Evolutionary conservation across 2,329 filamentous ascomycete species (phyloP).

Genomic region (Fusarium dimerum): DNA sequence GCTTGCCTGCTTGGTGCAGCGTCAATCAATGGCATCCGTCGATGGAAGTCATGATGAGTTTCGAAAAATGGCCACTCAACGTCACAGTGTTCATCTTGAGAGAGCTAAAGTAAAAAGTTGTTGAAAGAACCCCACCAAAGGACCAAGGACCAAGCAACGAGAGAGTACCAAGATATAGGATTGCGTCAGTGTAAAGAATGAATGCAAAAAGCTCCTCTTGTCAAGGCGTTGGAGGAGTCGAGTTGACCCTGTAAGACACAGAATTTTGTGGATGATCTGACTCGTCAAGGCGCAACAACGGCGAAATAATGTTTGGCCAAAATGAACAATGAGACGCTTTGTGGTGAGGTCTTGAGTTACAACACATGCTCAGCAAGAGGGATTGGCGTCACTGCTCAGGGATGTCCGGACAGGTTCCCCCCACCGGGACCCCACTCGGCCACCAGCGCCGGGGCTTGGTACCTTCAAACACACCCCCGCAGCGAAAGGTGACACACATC

Average conservation of each 20-base stretch:
- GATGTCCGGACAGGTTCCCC: slow-evolving; percentile 8
- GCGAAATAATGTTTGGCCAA: background rate
- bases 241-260: background rate
- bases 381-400: slow-evolving; percentile 21
- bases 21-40: too few species aligned
- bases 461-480: slow-evolving; percentile 21
- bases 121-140: slow-evolving; percentile 11
- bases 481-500: slow-evolving; percentile 12
- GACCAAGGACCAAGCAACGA: background rate
- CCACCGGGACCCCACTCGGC: slow-evolving; percentile 28
- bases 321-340: too few species aligned
- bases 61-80: slow-evolving; percentile 20
- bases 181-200: background rate
- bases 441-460: slow-evolving; percentile 21
- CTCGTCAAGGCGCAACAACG: background rate
- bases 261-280: background rate
- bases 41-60: too few species aligned
- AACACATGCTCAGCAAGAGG: slow-evolving; percentile 12
- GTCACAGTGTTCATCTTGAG: slow-evolving; percentile 13
- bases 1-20: too few species aligned
- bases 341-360: too few species aligned
- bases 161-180: background rate
- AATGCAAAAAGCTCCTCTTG: background rate
- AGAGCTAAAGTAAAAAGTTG: slow-evolving; percentile 6
- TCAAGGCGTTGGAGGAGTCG: background rate